Evolutionary conservation across 75 land plant genomes (phyloP).

Genomic region (Sequoia sempervirens): DNA sequence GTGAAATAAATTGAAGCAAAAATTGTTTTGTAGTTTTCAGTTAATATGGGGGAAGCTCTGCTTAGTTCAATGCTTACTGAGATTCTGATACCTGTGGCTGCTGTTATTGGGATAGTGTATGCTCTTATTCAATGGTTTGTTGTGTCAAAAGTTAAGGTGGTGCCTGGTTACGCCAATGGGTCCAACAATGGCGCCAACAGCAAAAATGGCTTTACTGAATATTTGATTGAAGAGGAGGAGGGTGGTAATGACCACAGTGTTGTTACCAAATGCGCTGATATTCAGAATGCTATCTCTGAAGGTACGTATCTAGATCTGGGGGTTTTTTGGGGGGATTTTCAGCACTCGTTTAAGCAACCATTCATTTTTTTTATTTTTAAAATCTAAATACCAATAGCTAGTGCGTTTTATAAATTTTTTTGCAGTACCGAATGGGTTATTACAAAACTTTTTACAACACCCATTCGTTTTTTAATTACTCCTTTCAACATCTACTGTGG

Average conservation of each 20-base stretch:
- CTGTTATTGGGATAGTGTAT: constrained; percentile 45
- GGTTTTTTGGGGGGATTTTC: neutral
- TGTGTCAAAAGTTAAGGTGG: constrained; percentile 49
- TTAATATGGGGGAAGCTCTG: neutral
- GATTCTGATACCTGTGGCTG: constrained; percentile 43
- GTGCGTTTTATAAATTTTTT: neutral
- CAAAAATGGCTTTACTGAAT: constrained; percentile 38
- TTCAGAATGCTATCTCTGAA: constrained; percentile 67
- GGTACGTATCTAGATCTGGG: constrained; percentile 20
- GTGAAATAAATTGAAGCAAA: neutral
- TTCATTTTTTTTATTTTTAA: too few species aligned
- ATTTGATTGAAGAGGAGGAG: constrained; percentile 57
- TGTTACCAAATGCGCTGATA: constrained; percentile 62
- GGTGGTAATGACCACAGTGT: constrained; percentile 33
- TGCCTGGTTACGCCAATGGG: constrained; percentile 5
- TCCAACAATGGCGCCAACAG: neutral
- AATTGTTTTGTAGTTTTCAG: neutral
- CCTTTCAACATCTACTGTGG: neutral
- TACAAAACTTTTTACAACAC: neutral
- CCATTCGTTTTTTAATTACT: neutral
- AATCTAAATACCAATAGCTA: neutral
- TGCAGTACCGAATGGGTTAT: neutral
- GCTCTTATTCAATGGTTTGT: constrained; percentile 43
- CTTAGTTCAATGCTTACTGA: constrained; percentile 23
- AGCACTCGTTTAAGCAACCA: neutral